Conservation (phyloP, 805 yeast species). For the Yarrowia divulgata region DNA sequence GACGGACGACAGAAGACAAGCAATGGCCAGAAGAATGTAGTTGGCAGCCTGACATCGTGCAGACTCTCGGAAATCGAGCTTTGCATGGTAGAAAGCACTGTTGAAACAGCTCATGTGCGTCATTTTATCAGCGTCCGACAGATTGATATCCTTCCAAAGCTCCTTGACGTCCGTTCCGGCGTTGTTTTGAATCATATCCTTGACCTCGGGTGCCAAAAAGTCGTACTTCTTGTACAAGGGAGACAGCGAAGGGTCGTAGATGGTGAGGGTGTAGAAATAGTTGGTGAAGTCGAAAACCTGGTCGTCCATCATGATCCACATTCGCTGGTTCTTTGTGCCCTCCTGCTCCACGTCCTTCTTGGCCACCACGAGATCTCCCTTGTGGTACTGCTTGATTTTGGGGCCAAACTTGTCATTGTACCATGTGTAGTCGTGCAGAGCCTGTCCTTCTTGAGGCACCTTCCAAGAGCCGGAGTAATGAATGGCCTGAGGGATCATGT, state of each 20-base stretch:
- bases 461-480: slow-evolving; percentile 50
- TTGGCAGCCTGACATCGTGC: slow-evolving; percentile 54
- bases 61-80: slow-evolving; percentile 52
- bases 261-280: slow-evolving; percentile 50
- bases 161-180: slow-evolving; percentile 52
- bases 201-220: slow-evolving; percentile 50
- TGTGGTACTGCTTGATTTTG: slow-evolving; percentile 49
- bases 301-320: slow-evolving; percentile 50
- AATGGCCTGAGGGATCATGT: slow-evolving; percentile 47
- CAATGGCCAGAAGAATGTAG: slow-evolving; percentile 52
- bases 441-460: slow-evolving; percentile 48
- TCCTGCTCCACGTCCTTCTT: slow-evolving; percentile 44
- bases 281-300: slow-evolving; percentile 52
- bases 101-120: slow-evolving; percentile 51
- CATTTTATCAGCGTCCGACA: slow-evolving; percentile 46
- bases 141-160: slow-evolving; percentile 44
- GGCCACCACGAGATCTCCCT: slow-evolving; percentile 52
- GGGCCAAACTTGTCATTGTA: slow-evolving; percentile 51
- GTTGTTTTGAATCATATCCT: slow-evolving; percentile 47
- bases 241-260: slow-evolving; percentile 45
- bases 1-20: slow-evolving; percentile 51
- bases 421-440: slow-evolving; percentile 51
- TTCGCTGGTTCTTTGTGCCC: slow-evolving; percentile 45
- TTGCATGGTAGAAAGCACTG: slow-evolving; percentile 51
- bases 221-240: slow-evolving; percentile 47